These are phyloP conservation scores for Vitis rotundifolia DNA, from an alignment of 164 flowering plant genomes.

Conservation along the genomic window DNA sequence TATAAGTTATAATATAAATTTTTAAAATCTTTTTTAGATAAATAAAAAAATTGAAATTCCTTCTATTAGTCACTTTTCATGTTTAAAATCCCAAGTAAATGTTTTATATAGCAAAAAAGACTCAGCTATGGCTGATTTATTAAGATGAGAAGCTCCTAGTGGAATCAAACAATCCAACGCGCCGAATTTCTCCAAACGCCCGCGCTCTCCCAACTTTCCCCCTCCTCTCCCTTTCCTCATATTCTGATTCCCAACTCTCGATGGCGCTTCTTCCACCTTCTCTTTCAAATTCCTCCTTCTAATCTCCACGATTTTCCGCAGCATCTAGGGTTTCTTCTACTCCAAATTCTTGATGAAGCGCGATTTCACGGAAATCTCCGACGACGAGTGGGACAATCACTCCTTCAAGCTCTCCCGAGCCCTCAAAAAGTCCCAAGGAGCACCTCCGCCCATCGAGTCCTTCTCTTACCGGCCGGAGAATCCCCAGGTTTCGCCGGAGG, in stretches of 20 bases:
- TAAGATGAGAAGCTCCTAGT: no score
- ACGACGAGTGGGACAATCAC: constrained; percentile 65
- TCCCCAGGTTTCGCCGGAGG: background rate
- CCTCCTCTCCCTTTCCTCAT: background rate
- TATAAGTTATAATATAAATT: no score
- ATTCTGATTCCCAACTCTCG: background rate
- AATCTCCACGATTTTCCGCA: background rate
- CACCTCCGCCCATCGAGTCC: constrained; percentile 76
- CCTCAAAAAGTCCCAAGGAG: constrained; percentile 27
- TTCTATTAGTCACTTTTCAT: no score
- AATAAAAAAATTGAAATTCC: no score
- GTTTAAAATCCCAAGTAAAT: no score
- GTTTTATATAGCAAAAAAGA: no score
- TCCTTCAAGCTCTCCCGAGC: constrained; percentile 64
- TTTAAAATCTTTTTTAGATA: no score
- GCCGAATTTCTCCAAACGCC: no score
- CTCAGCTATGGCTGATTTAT: no score
- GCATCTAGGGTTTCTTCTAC: background rate
- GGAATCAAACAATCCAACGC: no score
- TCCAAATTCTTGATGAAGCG: constrained; percentile 37
- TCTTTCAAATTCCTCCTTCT: background rate
- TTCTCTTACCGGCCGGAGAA: constrained; percentile 44
- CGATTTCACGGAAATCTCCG: constrained; percentile 54
- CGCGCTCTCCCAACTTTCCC: no score
- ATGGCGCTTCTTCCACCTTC: background rate